A percentile compares a stretch with the other conserved stretches of the same genome.
These are phyloP conservation scores for Tieghemostelium lacteum DNA, from an alignment of 78 protist species.

Conservation along the genomic window DNA sequence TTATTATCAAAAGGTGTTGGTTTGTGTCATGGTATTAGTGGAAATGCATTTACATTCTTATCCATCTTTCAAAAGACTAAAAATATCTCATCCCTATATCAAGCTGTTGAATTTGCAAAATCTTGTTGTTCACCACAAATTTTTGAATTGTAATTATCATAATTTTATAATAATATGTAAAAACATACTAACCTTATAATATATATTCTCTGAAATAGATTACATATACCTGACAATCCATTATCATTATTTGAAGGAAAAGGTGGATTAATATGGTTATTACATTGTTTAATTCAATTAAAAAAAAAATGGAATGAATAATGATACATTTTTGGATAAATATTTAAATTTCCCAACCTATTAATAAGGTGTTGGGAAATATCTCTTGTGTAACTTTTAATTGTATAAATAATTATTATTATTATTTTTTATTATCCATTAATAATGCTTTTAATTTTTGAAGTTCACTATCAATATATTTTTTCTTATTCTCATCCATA, in stretches of 20 bases:
- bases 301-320: too few species aligned
- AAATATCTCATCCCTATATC: not conserved
- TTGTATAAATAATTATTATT: too few species aligned
- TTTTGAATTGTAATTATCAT: not conserved
- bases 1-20: constrained; percentile 14
- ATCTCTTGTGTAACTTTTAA: too few species aligned
- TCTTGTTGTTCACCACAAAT: not conserved
- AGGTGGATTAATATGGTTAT: constrained; percentile 28
- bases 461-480: too few species aligned
- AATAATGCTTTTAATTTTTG: too few species aligned
- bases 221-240: constrained; percentile 8
- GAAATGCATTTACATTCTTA: constrained; percentile 12
- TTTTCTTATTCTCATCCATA: too few species aligned
- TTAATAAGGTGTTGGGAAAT: too few species aligned
- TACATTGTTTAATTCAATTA: not conserved
- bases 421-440: too few species aligned
- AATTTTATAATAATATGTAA: not conserved
- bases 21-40: constrained; percentile 29
- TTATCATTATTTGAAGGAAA: constrained; percentile 26
- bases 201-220: not conserved
- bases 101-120: not conserved
- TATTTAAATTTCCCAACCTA: too few species aligned
- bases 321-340: too few species aligned
- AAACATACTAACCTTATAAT: not conserved
- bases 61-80: not conserved